Conservation (phyloP, 1,284 basidiomycete species). For the Ceratobasidium sp. region DNA sequence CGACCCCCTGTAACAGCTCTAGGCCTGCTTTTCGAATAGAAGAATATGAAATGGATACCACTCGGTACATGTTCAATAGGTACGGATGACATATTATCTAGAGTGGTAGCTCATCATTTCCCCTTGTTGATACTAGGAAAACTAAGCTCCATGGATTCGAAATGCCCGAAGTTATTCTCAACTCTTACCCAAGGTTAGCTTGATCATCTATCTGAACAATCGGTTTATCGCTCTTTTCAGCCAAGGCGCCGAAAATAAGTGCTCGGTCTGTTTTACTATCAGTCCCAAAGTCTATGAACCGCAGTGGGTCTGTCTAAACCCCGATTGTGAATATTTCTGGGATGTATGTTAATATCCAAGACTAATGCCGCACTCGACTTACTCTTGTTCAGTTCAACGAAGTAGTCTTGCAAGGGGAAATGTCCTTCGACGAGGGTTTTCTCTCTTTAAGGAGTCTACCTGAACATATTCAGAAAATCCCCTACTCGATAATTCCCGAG, state of each 20-base stretch:
- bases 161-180: not conserved
- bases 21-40: not conserved
- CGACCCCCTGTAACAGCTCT: not conserved
- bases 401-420: not conserved
- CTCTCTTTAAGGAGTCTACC: constrained; percentile 12
- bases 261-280: not conserved
- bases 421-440: constrained; percentile 16
- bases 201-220: not conserved
- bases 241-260: not conserved
- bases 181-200: constrained; percentile 15
- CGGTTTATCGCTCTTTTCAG: not conserved
- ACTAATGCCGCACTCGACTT: not conserved
- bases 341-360: not conserved
- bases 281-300: constrained; percentile 19
- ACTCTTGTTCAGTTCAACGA: not conserved
- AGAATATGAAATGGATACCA: not conserved
- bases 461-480: constrained; percentile 12
- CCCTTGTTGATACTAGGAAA: not conserved
- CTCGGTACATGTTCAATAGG: constrained; percentile 2
- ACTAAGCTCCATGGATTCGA: not conserved
- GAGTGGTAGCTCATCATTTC: not conserved
- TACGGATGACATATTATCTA: not conserved
- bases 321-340: constrained; percentile 33
- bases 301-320: constrained; percentile 20
- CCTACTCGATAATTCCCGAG: constrained; percentile 30